These are phyloP conservation scores for Chrysoporthe puriensis DNA, from an alignment of 2,329 filamentous ascomycete genomes.

Conservation along the genomic window DNA sequence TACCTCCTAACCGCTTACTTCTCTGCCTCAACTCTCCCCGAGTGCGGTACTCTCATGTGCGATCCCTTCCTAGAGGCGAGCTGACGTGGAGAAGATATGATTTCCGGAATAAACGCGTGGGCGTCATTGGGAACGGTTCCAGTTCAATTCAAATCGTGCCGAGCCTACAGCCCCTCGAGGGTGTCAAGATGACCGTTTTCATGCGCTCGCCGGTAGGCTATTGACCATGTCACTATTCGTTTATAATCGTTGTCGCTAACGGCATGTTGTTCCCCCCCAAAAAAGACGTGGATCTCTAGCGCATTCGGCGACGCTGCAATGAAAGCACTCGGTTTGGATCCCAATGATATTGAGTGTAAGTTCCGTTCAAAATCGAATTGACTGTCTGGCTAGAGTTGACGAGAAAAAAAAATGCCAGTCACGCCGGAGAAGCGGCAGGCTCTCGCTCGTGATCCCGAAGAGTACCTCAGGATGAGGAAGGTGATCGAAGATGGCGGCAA, in stretches of 20 bases:
- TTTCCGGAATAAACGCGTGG: conserved; percentile 52
- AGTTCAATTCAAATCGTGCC: conserved; percentile 59
- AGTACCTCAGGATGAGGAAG: conserved; percentile 47
- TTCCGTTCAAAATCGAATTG: neutral
- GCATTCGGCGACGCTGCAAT: conserved; percentile 51
- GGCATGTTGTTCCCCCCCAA: neutral
- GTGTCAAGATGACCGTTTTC: conserved; percentile 48
- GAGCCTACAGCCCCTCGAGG: conserved; percentile 48
- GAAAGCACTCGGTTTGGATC: conserved; percentile 47
- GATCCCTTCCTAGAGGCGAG: neutral
- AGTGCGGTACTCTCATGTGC: neutral
- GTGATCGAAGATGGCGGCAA: conserved; percentile 48
- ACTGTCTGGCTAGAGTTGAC: neutral
- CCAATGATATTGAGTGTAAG: conserved; percentile 43
- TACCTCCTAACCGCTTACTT: neutral
- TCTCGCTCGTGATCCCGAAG: conserved; percentile 43
- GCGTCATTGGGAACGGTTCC: conserved; percentile 56
- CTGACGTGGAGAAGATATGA: conserved; percentile 42
- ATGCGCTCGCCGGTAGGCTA: conserved; percentile 43
- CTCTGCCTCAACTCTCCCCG: too few relatives aligned
- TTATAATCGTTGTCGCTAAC: neutral
- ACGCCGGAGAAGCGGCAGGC: conserved; percentile 42
- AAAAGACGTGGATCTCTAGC: conserved; percentile 50
- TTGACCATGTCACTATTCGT: neutral
- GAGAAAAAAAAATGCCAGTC: conserved; percentile 36